These are phyloP conservation scores for Trichoderma gracile DNA, from an alignment of 2,329 filamentous ascomycete genomes.

Conservation along the genomic window DNA sequence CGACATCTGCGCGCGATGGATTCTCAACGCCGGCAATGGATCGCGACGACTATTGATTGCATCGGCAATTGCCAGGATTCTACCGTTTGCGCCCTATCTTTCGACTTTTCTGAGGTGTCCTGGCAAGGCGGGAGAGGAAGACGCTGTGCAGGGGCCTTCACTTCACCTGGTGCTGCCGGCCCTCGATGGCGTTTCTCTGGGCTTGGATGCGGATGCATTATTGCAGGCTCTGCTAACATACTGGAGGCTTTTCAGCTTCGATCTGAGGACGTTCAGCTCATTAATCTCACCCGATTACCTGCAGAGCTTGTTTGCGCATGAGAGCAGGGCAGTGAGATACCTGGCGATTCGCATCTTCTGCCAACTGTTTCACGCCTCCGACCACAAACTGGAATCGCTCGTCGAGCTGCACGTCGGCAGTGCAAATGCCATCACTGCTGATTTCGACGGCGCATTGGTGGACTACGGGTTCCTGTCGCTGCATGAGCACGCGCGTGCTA, in stretches of 20 bases:
- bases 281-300: slow-evolving; percentile 67
- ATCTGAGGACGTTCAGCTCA: slow-evolving; percentile 66
- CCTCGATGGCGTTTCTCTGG: slow-evolving; percentile 35
- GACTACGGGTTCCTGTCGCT: slow-evolving; percentile 75
- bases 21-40: slow-evolving; percentile 49
- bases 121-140: slow-evolving; percentile 1
- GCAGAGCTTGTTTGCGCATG: slow-evolving; percentile 66
- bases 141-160: slow-evolving; percentile 27
- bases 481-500: slow-evolving; percentile 56
- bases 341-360: slow-evolving; percentile 81
- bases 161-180: slow-evolving; percentile 37
- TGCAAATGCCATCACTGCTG: slow-evolving; percentile 62
- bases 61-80: slow-evolving; percentile 73
- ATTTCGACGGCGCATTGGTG: slow-evolving; percentile 72
- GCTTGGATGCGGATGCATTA: slow-evolving; percentile 31
- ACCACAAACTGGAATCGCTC: slow-evolving; percentile 73
- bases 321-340: slow-evolving; percentile 66
- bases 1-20: slow-evolving; percentile 82
- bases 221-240: slow-evolving; percentile 48
- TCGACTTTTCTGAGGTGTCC: slow-evolving; percentile 66
- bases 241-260: slow-evolving; percentile 78
- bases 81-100: slow-evolving; percentile 81
- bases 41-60: slow-evolving; percentile 51
- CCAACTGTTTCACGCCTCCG: slow-evolving; percentile 75
- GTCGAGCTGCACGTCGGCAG: slow-evolving; percentile 64